Base-by-base conservation (phyloP, 768 basidiomycete species). In the Tylopilus plumbeoviolaceoides region DNA sequence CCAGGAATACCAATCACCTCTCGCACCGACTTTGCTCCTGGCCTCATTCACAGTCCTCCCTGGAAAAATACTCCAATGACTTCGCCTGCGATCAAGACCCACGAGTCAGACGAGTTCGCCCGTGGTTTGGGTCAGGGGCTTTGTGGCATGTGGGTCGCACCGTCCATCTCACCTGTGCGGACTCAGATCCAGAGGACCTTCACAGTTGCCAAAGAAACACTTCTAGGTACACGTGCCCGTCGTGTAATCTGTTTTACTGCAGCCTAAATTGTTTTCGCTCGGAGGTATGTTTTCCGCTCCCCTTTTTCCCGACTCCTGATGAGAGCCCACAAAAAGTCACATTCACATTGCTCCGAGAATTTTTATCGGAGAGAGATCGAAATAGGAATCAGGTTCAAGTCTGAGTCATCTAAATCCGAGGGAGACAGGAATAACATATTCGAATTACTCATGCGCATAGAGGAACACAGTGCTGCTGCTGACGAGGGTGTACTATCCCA, bases 281-380 rank as follows among this genome's bases (percentile, higher is more conserved):
- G 27, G 73, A 81, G 70, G 87, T 87, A 68, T 55, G 78, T 65
- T 27, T 51, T 50, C 18, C 7, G 38, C 40, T 46, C 47, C 17
- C 33, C 8, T n/a, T 47, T n/a, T 38, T 17, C 2, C 11, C 20
- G 48, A 10, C 4, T 4, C 35, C 49, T 48, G 43, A 58, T 25
- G 47, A 36, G 10, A 9, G 10, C n/a, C 47, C 12, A 11, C 15
- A 49, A 31, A 36, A 53, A 67, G 89, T 63, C 72, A 44, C 91
- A 93, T 67, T 73, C 76, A 3, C 77, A 80, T 65, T 93, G 91
- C 72, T 91, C 90, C 23, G 91, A 93, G 66, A 71, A 75, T 0
- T 94, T 94, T 66, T 92, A 91, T 68, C 82, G 82, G 58, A 83
- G 82, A 47, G 85, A 90, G 62, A 69, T 93, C 4, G 82, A 87